Evolutionary conservation across 441 rosid species (phyloP).

Genomic region (Pelargonium fulgidum): DNA sequence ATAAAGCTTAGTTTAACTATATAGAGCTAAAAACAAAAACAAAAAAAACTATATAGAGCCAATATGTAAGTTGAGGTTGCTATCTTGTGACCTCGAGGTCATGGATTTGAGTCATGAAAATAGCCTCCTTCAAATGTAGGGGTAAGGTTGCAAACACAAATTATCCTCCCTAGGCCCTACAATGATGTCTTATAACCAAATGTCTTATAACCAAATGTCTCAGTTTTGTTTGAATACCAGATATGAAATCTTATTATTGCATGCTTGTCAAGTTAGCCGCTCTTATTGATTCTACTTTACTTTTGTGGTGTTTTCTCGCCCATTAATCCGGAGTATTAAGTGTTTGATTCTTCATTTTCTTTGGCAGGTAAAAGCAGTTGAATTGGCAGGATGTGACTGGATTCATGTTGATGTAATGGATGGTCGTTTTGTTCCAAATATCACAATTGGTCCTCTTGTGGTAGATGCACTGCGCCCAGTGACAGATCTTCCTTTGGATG

Average conservation of each 20-base stretch:
- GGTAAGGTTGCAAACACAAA: too few species aligned
- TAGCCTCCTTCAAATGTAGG: too few species aligned
- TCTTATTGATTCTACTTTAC: neutral
- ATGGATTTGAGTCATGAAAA: too few species aligned
- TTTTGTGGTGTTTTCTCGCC: neutral
- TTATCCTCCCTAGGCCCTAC: too few species aligned
- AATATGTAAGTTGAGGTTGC: neutral
- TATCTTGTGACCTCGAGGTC: too few species aligned
- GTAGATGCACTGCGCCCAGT: conserved; percentile 94
- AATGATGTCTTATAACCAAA: too few species aligned
- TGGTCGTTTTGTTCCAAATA: conserved; percentile 97
- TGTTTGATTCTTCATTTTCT: conserved; percentile 23
- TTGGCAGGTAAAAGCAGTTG: conserved; percentile 84
- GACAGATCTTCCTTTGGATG: conserved; percentile 95
- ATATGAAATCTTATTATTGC: neutral
- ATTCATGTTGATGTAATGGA: conserved; percentile 98
- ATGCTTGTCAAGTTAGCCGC: neutral
- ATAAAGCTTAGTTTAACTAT: neutral
- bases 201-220: neutral
- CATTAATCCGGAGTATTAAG: neutral
- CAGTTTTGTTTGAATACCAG: neutral
- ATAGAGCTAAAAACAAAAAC: neutral
- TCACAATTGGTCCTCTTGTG: conserved; percentile 92
- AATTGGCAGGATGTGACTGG: conserved; percentile 98
- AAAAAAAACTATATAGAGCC: neutral